Percentiles rank a stretch among this genome's conserved stretches.
phyloP scores from a whole-genome alignment of 768 basidiomycete genomes.

The Lactarius hatsudake region DNA sequence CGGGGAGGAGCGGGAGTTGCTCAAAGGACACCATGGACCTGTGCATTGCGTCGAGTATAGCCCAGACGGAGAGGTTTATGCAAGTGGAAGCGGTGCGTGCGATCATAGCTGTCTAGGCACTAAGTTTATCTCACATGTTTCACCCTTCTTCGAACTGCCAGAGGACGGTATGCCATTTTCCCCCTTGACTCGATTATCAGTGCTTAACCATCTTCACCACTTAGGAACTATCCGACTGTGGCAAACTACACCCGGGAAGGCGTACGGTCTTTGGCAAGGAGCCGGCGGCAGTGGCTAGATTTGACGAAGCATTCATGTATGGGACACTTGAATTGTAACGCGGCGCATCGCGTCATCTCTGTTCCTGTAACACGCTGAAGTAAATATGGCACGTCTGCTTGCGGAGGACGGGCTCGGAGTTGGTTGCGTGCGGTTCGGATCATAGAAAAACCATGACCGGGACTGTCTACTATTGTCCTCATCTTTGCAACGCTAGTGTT shows the following conservation, averaged over 20 bases:
- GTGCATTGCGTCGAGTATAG: conserved; percentile 93
- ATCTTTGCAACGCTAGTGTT: background rate
- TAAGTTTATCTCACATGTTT: conserved; percentile 15
- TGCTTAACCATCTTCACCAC: conserved; percentile 18
- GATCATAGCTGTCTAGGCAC: conserved; percentile 1
- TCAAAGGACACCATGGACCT: conserved; percentile 97
- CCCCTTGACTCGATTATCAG: background rate
- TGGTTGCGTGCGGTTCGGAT: background rate
- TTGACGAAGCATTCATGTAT: conserved; percentile 4
- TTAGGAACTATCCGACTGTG: conserved; percentile 91
- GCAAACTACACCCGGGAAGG: conserved; percentile 94
- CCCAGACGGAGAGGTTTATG: conserved; percentile 97
- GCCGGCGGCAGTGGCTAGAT: conserved; percentile 41
- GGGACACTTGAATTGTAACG: conserved; percentile 15
- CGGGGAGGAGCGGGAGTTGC: conserved; percentile 85
- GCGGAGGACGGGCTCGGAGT: background rate
- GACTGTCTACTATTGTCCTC: background rate
- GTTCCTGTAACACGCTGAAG: conserved; percentile 13
- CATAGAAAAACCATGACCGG: background rate
- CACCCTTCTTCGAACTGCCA: conserved; percentile 33
- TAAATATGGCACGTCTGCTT: background rate
- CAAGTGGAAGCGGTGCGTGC: conserved; percentile 90
- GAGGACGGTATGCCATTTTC: conserved; percentile 63
- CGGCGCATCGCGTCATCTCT: conserved; percentile 10
- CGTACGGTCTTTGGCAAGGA: conserved; percentile 90